A percentile compares a stretch with the other conserved stretches of the same genome.
Conservation (phyloP, 768 basidiomycete genomes). For the Hydnomerulius pinastri region DNA sequence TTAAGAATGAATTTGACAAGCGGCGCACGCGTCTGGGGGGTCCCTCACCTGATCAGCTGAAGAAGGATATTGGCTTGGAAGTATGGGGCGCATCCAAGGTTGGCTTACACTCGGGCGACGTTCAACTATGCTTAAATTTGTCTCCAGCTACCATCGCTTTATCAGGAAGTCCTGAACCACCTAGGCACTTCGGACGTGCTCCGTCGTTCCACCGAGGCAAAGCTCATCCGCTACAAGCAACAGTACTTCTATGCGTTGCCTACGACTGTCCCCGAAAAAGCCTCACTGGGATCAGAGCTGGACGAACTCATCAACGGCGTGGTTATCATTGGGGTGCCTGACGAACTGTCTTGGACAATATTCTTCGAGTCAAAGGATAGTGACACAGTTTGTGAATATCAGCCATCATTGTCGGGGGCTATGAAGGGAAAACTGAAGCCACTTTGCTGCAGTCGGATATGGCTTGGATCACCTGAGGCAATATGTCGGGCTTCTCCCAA, state of each 20-base stretch:
- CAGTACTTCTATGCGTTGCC: conserved; percentile 65
- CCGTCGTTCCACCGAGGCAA: conserved; percentile 77
- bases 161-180: conserved; percentile 80
- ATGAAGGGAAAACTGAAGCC: conserved; percentile 1
- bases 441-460: conserved; percentile 54
- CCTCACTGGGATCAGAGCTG: conserved; percentile 56
- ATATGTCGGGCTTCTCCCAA: conserved; percentile 68
- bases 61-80: conserved; percentile 66
- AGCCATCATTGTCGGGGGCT: conserved; percentile 7
- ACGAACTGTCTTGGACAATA: conserved; percentile 82
- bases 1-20: conserved; percentile 72
- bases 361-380: conserved; percentile 75
- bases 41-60: conserved; percentile 55
- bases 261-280: conserved; percentile 42
- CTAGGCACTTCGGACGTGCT: conserved; percentile 75
- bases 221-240: conserved; percentile 66
- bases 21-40: conserved; percentile 78
- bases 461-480: conserved; percentile 55
- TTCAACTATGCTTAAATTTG: conserved; percentile 10
- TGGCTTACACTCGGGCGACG: conserved; percentile 7
- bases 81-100: conserved; percentile 65
- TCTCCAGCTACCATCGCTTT: conserved; percentile 65
- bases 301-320: conserved; percentile 74
- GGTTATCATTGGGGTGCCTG: conserved; percentile 71
- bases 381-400: conserved; percentile 59